Evolutionary conservation across 2,329 filamentous ascomycete species (phyloP), one percentile per base, ranked within the genome.

Genomic region (Lasiodiplodia hormozganensis): DNA sequence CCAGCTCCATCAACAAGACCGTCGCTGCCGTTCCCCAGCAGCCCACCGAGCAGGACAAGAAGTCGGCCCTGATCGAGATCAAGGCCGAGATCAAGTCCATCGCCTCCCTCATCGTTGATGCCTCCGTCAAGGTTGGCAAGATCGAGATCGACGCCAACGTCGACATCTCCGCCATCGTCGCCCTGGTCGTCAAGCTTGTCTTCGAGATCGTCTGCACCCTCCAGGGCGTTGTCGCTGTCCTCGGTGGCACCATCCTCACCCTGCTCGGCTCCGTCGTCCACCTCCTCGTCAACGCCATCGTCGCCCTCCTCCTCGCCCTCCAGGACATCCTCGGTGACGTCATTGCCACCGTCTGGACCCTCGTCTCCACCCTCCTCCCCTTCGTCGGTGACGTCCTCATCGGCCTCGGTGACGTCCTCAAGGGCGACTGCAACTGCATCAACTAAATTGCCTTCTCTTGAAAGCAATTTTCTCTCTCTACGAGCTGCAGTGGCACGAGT

Each of bases 171-270:
- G 67, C 43, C 52, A 54, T 70, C 21, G 52, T 70, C 54, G 12
- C 40, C 65, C 52, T 68, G 53, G 54, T 85, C 80, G 25, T 86
- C 85, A 21, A 83, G 82, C 2, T 83, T 83, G 5, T 79, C 78
- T 0, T 78, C 72, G 28, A 76, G 80, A 0, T 80, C 76, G 18
- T 81, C 78, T 23, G 83, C 81, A 72, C 80, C 82, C 49, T 82
- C 82, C 49, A 82, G 78, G 4, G 77, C 72, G 47, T 71, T 77
- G 18, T 89, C 84, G 18, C 92, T 58, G 34, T 65, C 43, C 52
- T 70, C 47, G 69, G 69, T 38, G 28, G 47, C 65, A 68, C 68
- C 58, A 56, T 68, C 60, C n/a, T 25, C 64, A 28, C n/a, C 40
- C 65, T 70, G 38, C 60, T 70, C 38, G 69, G 69, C 66, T 53